Evolutionary conservation across 352 stramenopile genomes (phyloP).

Genomic region (Thraustochytrium striatum): DNA sequence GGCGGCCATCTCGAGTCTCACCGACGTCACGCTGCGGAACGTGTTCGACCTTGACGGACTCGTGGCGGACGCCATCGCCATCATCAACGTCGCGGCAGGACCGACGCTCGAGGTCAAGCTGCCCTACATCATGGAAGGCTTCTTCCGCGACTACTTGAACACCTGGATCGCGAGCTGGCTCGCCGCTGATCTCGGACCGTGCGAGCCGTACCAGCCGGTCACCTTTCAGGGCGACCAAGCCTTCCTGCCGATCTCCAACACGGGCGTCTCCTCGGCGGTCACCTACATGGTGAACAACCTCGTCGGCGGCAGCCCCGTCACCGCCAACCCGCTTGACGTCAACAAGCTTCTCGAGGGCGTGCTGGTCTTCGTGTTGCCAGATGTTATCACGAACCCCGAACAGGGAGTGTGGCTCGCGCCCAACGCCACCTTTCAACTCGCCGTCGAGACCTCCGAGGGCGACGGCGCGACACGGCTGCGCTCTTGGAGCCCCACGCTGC

Average conservation of each 20-base stretch:
- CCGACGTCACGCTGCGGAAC: neutral
- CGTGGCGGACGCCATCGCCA: neutral
- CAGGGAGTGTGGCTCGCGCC: too few relatives aligned
- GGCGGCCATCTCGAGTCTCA: neutral
- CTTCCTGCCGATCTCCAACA: neutral
- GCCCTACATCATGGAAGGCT: neutral
- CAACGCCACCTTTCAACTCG: too few relatives aligned
- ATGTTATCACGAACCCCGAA: too few relatives aligned
- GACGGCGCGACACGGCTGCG: too few relatives aligned
- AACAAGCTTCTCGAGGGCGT: neutral
- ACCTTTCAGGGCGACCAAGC: neutral
- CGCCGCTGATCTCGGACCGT: neutral
- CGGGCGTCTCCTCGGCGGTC: neutral
- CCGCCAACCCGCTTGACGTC: neutral
- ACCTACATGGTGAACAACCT: neutral
- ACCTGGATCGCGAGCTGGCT: neutral
- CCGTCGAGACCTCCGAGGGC: too few relatives aligned
- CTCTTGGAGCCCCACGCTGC: neutral
- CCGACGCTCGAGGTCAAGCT: neutral
- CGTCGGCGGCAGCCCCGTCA: neutral
- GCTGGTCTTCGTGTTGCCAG: neutral
- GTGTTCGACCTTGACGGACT: neutral
- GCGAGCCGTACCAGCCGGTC: neutral
- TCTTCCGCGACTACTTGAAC: neutral
- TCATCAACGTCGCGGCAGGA: neutral